These are phyloP conservation scores for Syzygium syzygioides DNA, from an alignment of 441 rosid genomes.

Conservation along the genomic window DNA sequence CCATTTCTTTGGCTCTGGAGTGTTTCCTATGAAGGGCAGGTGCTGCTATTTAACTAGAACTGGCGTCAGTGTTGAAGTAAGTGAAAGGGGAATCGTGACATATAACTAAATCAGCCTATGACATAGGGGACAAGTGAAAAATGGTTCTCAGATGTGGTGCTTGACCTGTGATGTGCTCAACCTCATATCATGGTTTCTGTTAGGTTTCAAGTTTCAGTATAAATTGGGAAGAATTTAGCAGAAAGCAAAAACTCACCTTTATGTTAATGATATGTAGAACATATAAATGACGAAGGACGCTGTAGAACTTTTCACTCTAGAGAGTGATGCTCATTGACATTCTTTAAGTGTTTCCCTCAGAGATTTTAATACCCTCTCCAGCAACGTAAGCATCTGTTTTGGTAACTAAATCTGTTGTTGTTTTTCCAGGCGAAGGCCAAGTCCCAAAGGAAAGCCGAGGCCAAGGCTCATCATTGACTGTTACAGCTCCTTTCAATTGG, in stretches of 20 bases:
- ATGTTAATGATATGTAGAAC: neutral
- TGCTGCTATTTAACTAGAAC: neutral
- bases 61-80: neutral
- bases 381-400: neutral
- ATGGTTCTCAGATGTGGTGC: neutral
- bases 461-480: constrained; percentile 49
- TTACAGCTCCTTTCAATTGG: neutral
- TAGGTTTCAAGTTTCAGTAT: neutral
- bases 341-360: neutral
- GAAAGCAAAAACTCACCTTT: neutral
- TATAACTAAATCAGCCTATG: neutral
- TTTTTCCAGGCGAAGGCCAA: constrained; percentile 47
- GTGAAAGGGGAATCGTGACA: neutral
- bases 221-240: neutral
- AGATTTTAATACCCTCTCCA: neutral
- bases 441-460: constrained; percentile 62
- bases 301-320: neutral
- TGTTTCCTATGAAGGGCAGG: neutral
- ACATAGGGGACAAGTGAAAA: neutral
- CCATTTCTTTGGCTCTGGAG: neutral
- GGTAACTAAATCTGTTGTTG: neutral
- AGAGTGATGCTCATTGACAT: neutral
- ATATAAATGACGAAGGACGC: neutral
- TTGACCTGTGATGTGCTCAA: neutral
- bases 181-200: neutral